Evolutionary conservation across 352 stramenopile genomes (phyloP), one percentile per base, ranked within the genome.

Genomic region (Aphanomyces euteiches): DNA sequence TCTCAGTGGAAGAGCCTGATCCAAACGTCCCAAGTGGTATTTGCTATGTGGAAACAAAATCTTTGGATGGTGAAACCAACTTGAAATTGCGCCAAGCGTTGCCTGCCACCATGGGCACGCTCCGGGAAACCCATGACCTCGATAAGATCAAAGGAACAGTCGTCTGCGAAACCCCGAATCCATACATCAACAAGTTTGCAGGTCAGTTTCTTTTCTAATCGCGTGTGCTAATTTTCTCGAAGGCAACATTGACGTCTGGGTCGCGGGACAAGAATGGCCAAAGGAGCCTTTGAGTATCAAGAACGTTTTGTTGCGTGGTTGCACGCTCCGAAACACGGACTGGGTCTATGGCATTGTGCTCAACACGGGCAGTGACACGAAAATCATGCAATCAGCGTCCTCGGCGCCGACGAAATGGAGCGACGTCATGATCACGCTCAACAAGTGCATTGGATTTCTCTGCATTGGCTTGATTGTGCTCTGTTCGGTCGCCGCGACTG

Each of bases 51-150:
- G 88, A 97, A 75, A 98, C 92, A 64, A 94, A 94, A 57, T 93
- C 80, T 57, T 76, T 98, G 1, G 92, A 98, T 72, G 92, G 92
- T 3, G 92, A 98, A 72, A 98, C 89, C 4, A 98, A 98, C 66
- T 76, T 98, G n/a, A 98, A 98, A 75, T 70, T 93, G 13, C 82
- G 90, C 2, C 77, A 94, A 43, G 84, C 85, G 3, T 81, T 93
- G 36, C 77, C 83, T 0, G 77, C 82, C 8, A 92, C 84, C 7
- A 92, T 92, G 84, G 84, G 66, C 56, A 75, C 75, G 15, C 73
- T 92, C 15, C 67, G 79, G 7, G 82, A 92, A 45, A 69, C 78
- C 2, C 73, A 75, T 3, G 81, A 90, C 36, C 61, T 92, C 34
- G 74, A 86, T 39, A 72, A 83, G 17, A 65, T 94, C 21, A 77